Base-by-base conservation (phyloP, 176 grass and related monocot genomes). In the Leersia perrieri region DNA sequence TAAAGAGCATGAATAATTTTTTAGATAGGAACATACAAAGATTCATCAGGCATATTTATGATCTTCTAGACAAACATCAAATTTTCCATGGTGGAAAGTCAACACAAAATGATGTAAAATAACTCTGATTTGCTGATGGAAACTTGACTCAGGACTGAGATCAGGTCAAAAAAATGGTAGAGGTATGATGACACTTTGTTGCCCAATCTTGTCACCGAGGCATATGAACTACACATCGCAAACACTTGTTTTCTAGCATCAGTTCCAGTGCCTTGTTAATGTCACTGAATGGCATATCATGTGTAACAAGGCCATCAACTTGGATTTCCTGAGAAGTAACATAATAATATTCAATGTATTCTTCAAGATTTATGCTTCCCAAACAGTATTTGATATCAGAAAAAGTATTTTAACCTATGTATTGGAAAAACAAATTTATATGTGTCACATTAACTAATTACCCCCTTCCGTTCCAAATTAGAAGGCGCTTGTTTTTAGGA, bases 221-320 rank as follows among this genome's bases (percentile, higher is more conserved):
- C 92, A 98, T 93, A 63, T 93, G 92, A 91, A 98, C 84, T 82
- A 98, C 95, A 61, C 95, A 98, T 33, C 92, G 84, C 84, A 98
- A 82, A 73, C 95, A 95, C 75, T 80, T 95, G 22, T 89, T 86
- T 86, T 95, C 82, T 73, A 85, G 84, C 95, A 98, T 98, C 63
- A 98, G 84, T 67, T 89, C 84, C 42, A 95, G 72, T 8, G 90
- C 88, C 25, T 86, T 80, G 86, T 98, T 98, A 76, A 98, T 98
- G 32, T 79, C 78, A 68, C 41, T 51, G 77, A 98, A 98, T 81
- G 84, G 41, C 76, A 95, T 83, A 88, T 98, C 95, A 84, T 98
- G 92, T 12, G 95, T 89, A 60, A 98, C 92, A 63, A 95, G 88
- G 35, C 51, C 88, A 77, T 93, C 93, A 65, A 98, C 67, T 85